Conservation (phyloP, 768 basidiomycete species). For the Auricularia sp. region DNA sequence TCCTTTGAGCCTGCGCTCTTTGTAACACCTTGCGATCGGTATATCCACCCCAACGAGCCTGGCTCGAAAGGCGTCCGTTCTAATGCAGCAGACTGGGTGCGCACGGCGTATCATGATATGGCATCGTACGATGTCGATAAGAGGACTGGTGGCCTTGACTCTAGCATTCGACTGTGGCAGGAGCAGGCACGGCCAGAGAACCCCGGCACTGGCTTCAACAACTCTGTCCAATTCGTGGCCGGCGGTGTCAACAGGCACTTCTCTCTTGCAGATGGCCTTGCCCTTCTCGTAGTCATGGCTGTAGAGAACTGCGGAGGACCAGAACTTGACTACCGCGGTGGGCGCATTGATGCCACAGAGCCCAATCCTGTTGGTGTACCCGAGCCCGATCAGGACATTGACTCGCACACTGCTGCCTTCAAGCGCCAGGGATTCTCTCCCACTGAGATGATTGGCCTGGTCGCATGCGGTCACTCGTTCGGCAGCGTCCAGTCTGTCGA, state of each 20-base stretch:
- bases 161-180: constrained; percentile 31
- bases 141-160: constrained; percentile 41
- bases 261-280: constrained; percentile 36
- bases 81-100: background rate
- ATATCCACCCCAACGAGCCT: background rate
- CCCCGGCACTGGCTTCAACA: constrained; percentile 13
- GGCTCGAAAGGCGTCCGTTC: background rate
- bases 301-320: constrained; percentile 38
- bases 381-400: constrained; percentile 29
- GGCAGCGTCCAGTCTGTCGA: constrained; percentile 36
- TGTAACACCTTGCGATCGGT: background rate
- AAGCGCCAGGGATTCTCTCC: constrained; percentile 32
- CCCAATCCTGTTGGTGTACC: constrained; percentile 35
- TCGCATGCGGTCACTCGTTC: constrained; percentile 43
- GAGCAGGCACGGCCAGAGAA: constrained; percentile 37
- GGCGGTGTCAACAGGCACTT: background rate
- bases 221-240: background rate
- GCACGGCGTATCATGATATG: constrained; percentile 38
- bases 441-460: constrained; percentile 39
- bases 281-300: constrained; percentile 28
- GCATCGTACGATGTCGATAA: constrained; percentile 34
- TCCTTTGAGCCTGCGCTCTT: background rate
- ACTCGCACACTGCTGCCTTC: constrained; percentile 31
- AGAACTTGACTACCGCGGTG: constrained; percentile 30
- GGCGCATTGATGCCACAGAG: constrained; percentile 29